Conservation (phyloP, 1,139 yeast genomes). For the Kodamaea fungicola region DNA sequence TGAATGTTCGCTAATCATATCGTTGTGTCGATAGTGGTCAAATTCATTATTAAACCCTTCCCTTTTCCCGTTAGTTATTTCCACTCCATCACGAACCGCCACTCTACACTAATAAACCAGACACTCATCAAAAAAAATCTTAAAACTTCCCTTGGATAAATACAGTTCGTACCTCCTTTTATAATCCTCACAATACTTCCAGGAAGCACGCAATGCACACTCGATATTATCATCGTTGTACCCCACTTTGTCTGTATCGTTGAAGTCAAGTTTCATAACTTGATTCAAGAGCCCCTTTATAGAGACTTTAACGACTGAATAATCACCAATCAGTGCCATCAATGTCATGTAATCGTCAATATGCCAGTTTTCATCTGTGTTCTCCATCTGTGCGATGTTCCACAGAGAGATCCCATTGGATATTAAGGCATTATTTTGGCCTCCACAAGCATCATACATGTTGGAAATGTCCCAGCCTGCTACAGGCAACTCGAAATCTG, state of each 20-base stretch:
- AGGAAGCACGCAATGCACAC: conserved; percentile 29
- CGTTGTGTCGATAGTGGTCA: too few species aligned
- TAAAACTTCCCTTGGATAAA: too few species aligned
- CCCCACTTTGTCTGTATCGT: conserved; percentile 12
- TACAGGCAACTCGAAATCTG: conserved; percentile 27
- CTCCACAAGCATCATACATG: conserved; percentile 15
- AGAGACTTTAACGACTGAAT: conserved; percentile 30
- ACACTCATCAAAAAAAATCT: too few species aligned
- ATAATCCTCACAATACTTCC: conserved; percentile 22
- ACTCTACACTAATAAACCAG: too few species aligned
- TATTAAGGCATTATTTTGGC: conserved; percentile 19
- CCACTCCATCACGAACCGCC: too few species aligned
- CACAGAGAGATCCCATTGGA: conserved; percentile 27
- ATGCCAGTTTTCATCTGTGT: conserved; percentile 12
- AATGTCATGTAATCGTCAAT: conserved; percentile 30
- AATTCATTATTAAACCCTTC: too few species aligned
- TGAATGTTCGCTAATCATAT: too few species aligned
- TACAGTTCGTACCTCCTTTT: not conserved
- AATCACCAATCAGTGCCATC: conserved; percentile 34
- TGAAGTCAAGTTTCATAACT: conserved; percentile 12
- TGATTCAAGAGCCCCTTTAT: conserved; percentile 28
- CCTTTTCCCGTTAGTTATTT: too few species aligned
- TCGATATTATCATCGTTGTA: conserved; percentile 28
- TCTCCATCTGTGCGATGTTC: conserved; percentile 14
- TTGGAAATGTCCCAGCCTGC: conserved; percentile 17